A percentile compares a stretch with the other conserved stretches of the same genome.
phyloP scores from a whole-genome alignment of 768 basidiomycete species.

The Auriculariales sp. region DNA sequence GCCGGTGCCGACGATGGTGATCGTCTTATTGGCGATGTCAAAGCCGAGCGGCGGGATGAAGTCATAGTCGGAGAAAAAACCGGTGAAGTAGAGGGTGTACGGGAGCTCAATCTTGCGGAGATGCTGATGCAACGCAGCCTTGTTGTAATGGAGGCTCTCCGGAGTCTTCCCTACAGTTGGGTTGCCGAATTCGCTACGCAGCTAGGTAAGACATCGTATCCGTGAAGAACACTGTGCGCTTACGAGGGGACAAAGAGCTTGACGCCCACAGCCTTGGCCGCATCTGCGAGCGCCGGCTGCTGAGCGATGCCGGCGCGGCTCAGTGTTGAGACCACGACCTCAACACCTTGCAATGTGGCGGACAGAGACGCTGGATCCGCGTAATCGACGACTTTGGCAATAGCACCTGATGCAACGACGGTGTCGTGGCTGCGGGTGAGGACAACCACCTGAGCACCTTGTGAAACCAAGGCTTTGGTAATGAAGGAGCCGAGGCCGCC shows the following conservation, averaged over 20 bases:
- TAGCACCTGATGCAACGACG: background rate
- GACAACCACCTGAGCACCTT: background rate
- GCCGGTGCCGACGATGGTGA: slow-evolving; percentile 9
- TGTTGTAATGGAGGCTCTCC: background rate
- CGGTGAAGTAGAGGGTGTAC: background rate
- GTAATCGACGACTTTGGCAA: background rate
- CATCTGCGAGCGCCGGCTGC: slow-evolving; percentile 10
- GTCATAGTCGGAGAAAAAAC: background rate
- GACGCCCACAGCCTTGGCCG: slow-evolving; percentile 14
- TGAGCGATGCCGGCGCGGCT: background rate
- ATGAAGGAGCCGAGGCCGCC: background rate
- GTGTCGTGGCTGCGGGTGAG: background rate
- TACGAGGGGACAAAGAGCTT: slow-evolving; percentile 16
- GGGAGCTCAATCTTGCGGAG: background rate
- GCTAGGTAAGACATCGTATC: too few relatives aligned
- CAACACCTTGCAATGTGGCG: background rate
- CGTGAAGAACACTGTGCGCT: background rate
- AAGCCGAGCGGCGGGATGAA: slow-evolving; percentile 4
- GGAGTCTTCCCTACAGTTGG: background rate
- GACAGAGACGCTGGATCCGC: background rate
- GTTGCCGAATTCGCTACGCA: background rate
- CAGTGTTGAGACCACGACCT: background rate
- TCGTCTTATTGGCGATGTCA: slow-evolving; percentile 7
- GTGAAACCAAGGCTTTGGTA: background rate
- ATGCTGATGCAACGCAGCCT: background rate